Conservation (phyloP, 139 green algal species). For the Mesostigma viride region DNA sequence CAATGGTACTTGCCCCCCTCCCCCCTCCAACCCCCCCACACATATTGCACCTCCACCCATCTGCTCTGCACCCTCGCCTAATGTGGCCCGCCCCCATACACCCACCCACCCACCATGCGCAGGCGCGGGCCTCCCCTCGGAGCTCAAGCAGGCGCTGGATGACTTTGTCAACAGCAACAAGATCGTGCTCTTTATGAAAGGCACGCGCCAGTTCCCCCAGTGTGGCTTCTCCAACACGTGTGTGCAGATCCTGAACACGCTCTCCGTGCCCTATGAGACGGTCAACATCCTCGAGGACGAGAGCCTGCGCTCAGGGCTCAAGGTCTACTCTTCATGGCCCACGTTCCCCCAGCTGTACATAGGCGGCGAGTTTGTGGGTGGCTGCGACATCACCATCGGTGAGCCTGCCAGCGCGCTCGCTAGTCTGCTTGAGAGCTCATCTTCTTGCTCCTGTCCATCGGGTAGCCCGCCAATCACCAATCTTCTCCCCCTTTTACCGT, state of each 20-base stretch:
- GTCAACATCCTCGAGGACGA: slow-evolving; percentile 94
- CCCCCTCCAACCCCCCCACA: too few relatives aligned
- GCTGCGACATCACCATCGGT: slow-evolving; percentile 92
- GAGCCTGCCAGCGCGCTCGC: neutral
- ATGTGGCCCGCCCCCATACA: too few relatives aligned
- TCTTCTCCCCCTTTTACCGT: neutral
- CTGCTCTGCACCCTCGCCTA: too few relatives aligned
- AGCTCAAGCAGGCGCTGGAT: slow-evolving; percentile 27
- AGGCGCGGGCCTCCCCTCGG: slow-evolving; percentile 26
- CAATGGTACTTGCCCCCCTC: too few relatives aligned
- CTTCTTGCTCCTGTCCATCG: neutral
- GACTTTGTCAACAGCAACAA: slow-evolving; percentile 24
- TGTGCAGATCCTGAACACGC: slow-evolving; percentile 74
- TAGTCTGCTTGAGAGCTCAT: neutral
- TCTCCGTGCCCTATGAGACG: slow-evolving; percentile 57
- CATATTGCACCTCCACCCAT: too few relatives aligned
- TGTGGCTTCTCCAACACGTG: slow-evolving; percentile 94
- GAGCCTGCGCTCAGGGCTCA: slow-evolving; percentile 41
- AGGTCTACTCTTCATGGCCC: slow-evolving; percentile 60
- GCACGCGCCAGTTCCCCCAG: slow-evolving; percentile 72
- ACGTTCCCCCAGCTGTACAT: slow-evolving; percentile 94
- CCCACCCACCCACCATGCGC: too few relatives aligned
- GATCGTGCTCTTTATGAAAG: slow-evolving; percentile 83
- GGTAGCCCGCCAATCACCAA: neutral
- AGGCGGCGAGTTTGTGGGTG: slow-evolving; percentile 86